phyloP scores from a whole-genome alignment of 257 asterid genomes.

The Rubia yunnanensis region DNA sequence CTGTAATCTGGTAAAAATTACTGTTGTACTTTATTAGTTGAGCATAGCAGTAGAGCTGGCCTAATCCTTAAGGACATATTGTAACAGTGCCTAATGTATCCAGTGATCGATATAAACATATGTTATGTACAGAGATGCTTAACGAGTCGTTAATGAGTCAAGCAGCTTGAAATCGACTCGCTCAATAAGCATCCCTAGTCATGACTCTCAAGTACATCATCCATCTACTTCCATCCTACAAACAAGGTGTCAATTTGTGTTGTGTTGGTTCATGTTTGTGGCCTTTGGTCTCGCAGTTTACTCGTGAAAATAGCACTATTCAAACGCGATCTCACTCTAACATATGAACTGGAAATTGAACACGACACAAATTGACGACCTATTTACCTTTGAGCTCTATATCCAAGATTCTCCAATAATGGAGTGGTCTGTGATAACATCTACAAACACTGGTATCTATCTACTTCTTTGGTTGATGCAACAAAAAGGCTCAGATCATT shows the following conservation, averaged over 20 bases:
- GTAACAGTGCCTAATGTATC: neutral
- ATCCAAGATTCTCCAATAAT: neutral
- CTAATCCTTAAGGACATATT: neutral
- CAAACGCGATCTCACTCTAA: neutral
- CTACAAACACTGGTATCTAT: neutral
- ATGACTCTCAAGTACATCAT: no score
- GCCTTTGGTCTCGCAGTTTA: no score
- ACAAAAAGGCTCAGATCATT: neutral
- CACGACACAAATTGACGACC: neutral
- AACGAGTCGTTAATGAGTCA: no score
- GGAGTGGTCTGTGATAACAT: neutral
- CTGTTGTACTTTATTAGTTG: neutral
- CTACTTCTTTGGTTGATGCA: neutral
- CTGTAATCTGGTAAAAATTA: constrained; percentile 1
- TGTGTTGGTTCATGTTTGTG: neutral
- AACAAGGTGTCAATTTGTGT: no score
- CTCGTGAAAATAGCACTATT: no score
- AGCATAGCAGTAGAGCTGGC: neutral
- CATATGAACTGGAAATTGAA: neutral
- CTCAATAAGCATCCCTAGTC: no score
- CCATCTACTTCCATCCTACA: no score
- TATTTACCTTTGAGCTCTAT: neutral
- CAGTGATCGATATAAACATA: neutral
- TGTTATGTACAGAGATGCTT: no score
- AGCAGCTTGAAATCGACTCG: no score